Evolutionary conservation across 78 protist genomes (phyloP).

Genomic region (Dictyostelium intermedium): DNA sequence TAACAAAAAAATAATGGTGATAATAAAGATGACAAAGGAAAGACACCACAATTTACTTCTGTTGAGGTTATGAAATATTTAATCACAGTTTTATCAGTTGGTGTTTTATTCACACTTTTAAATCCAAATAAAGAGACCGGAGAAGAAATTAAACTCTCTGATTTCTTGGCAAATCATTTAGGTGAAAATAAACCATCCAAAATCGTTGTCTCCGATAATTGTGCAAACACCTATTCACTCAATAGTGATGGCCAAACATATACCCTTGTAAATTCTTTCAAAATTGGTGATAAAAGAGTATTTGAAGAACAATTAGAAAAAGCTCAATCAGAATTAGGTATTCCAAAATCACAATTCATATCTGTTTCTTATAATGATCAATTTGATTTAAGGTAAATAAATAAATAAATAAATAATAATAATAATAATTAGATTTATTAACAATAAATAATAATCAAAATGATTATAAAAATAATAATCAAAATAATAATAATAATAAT

Average conservation of each 20-base stretch:
- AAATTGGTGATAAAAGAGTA: slow-evolving; percentile 69
- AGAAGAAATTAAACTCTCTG: background rate
- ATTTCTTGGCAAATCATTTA: background rate
- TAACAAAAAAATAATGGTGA: too few relatives aligned
- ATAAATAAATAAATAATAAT: background rate
- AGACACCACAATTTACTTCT: background rate
- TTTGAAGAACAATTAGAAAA: slow-evolving; percentile 74
- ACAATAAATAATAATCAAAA: too few relatives aligned
- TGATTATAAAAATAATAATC: too few relatives aligned
- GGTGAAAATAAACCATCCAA: slow-evolving; percentile 18
- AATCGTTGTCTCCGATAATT: slow-evolving; percentile 15
- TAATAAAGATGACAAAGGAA: background rate
- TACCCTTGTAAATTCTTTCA: background rate
- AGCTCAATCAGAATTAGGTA: slow-evolving; percentile 43
- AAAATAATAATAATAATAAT: background rate
- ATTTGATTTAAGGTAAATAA: background rate
- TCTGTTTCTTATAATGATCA: slow-evolving; percentile 39
- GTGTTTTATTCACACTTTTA: background rate
- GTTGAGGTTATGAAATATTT: background rate
- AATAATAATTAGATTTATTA: background rate
- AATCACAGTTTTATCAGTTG: background rate
- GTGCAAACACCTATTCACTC: background rate
- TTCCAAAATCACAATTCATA: slow-evolving; percentile 1
- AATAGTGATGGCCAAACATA: background rate
- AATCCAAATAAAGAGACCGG: background rate